Conservation (phyloP, 176 grass and related monocot species). For the Themeda triandra region DNA sequence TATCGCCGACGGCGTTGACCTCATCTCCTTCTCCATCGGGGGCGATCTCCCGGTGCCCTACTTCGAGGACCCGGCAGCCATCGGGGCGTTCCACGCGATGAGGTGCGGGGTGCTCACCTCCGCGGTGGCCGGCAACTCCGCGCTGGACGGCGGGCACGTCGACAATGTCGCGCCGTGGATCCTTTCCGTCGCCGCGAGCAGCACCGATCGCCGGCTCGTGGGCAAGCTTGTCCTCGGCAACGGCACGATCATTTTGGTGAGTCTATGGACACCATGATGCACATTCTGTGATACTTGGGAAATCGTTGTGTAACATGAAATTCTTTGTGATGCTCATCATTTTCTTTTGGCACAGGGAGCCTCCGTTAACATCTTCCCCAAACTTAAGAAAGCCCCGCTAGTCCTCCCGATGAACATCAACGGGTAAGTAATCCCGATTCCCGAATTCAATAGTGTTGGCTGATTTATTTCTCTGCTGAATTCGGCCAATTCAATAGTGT, state of each 20-base stretch:
- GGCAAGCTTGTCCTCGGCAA: not conserved
- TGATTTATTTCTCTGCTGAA: no score
- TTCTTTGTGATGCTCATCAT: not conserved
- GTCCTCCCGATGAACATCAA: not conserved
- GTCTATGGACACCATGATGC: not conserved
- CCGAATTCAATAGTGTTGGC: no score
- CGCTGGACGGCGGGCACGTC: not conserved
- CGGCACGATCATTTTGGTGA: not conserved
- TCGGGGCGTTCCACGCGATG: conserved; percentile 3
- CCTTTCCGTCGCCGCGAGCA: not conserved
- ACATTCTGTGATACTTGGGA: not conserved
- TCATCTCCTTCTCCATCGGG: not conserved
- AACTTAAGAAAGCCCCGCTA: not conserved
- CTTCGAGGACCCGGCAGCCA: not conserved
- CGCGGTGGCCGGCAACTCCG: not conserved
- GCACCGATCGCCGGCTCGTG: not conserved
- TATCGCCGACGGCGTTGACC: conserved; percentile 20
- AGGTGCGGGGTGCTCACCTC: not conserved
- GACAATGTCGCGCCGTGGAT: not conserved
- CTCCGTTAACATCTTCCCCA: conserved; percentile 9
- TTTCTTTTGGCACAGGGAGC: not conserved
- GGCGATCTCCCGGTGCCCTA: not conserved
- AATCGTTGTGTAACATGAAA: not conserved
- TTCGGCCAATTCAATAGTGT: no score
- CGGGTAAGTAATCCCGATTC: not conserved